Percentiles rank a stretch among this genome's conserved stretches.
Evolutionary conservation across 2,329 filamentous ascomycete genomes (phyloP).

Genomic region (Balansia obtecta): DNA sequence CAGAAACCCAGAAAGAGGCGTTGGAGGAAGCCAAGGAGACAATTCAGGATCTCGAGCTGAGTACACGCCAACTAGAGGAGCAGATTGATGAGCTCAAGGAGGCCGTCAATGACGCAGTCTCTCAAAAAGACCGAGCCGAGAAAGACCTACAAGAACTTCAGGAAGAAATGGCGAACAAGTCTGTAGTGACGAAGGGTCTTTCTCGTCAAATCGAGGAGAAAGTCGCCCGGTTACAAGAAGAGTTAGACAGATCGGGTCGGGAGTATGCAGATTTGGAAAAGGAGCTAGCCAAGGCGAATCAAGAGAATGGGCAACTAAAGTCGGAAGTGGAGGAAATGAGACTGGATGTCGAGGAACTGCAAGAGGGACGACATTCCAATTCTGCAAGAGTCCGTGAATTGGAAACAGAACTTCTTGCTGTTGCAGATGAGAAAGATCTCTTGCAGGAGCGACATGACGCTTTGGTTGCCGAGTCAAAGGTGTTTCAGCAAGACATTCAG

Average conservation of each 20-base stretch:
- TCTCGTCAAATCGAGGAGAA: slow-evolving; percentile 67
- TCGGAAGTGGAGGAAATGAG: slow-evolving; percentile 30
- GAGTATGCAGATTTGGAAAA: slow-evolving; percentile 41
- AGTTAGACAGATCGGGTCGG: slow-evolving; percentile 42
- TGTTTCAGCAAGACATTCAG: slow-evolving; percentile 53
- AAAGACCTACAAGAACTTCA: slow-evolving; percentile 53
- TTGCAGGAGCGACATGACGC: slow-evolving; percentile 58
- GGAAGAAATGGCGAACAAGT: slow-evolving; percentile 70
- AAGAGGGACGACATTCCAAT: slow-evolving; percentile 22
- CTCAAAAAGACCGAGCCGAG: slow-evolving; percentile 45
- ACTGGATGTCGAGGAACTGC: slow-evolving; percentile 18
- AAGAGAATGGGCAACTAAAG: slow-evolving; percentile 33
- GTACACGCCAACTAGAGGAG: slow-evolving; percentile 39
- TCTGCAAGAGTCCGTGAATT: slow-evolving; percentile 40
- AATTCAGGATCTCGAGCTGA: slow-evolving; percentile 45
- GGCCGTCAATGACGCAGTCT: slow-evolving; percentile 38
- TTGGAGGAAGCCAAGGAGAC: slow-evolving; percentile 44
- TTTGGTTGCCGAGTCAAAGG: slow-evolving; percentile 50
- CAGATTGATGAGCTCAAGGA: slow-evolving; percentile 43
- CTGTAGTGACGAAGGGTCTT: slow-evolving; percentile 60
- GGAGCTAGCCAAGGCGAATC: slow-evolving; percentile 32
- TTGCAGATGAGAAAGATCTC: slow-evolving; percentile 53
- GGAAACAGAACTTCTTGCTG: slow-evolving; percentile 46
- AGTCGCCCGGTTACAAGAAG: slow-evolving; percentile 50
- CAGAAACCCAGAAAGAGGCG: slow-evolving; percentile 36